Evolutionary conservation across 179 eudicot species (phyloP), one percentile per base, ranked within the genome.

Genomic region (Patellifolia procumbens): DNA sequence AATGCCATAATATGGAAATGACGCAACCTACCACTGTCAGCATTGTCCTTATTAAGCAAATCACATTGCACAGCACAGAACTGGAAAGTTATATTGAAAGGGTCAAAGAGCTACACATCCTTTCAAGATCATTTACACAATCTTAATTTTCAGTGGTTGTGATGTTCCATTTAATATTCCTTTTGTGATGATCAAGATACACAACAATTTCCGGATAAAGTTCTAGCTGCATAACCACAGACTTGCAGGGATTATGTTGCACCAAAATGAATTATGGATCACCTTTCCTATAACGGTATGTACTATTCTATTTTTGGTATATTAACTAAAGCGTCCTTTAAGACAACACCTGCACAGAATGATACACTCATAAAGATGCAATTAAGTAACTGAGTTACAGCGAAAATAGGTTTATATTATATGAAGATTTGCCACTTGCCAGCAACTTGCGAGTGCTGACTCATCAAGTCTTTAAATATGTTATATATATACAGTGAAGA

Each of bases 381-480:
- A 19, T 22, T 68, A 61, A 58, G 31, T 63, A 53, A 31, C n/a
- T 35, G 55, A 26, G 34, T 31, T 48, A 72, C 11, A 37, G 65
- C 65, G 43, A 63, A 48, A 34, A 71, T 56, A 70, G 62, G 59
- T 42, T 22, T 35, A 61, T 65, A 60, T 51, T 67, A 35, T 53
- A 70, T 24, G 70, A 51, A 71, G 76, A 68, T 74, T 45, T 68
- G 72, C 39, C 42, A 68, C 70, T 45, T 68, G 72, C 39, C 42
- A 72, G 62, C 46, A 42, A 24, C 56, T 76, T 68, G 79, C 74
- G 72, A 74, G 72, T 56, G 58, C 55, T 77, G 77, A 76, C 69
- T 73, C 83, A 76, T 59, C 51, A 61, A 73, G 76, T 73, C 55
- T 60, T 69, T 60, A 24, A 37, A 56, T 39, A n/a, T n/a, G n/a